phyloP scores from a whole-genome alignment of 1,139 yeast species.

The Saccharomyces pastorianus region DNA sequence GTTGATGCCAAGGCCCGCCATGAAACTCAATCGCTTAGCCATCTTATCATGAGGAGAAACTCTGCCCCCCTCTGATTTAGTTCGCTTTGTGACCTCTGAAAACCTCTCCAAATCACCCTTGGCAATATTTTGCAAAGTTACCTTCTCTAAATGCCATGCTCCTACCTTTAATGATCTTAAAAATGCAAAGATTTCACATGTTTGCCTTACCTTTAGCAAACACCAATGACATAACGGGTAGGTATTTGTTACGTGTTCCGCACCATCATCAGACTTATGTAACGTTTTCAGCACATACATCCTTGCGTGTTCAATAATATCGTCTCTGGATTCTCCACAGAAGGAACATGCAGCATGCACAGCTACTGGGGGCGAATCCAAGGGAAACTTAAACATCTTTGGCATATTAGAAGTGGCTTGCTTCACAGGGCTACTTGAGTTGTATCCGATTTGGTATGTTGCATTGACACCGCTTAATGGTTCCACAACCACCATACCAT shows the following conservation, averaged over 20 bases:
- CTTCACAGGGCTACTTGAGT: background rate
- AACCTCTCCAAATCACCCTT: constrained; percentile 13
- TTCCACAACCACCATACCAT: constrained; percentile 78
- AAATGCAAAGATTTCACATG: constrained; percentile 71
- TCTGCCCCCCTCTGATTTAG: background rate
- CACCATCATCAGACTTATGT: constrained; percentile 23
- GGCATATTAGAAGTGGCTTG: constrained; percentile 8
- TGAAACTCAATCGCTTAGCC: constrained; percentile 22
- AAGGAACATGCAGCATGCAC: constrained; percentile 65
- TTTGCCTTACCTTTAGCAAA: constrained; percentile 65
- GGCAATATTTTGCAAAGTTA: constrained; percentile 16
- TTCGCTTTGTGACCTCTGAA: constrained; percentile 9
- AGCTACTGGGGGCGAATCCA: constrained; percentile 59
- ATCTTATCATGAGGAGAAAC: constrained; percentile 11
- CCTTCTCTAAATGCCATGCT: constrained; percentile 43
- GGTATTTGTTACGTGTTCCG: constrained; percentile 31
- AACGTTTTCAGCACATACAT: constrained; percentile 53
- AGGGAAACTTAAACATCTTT: constrained; percentile 36
- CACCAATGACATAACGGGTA: constrained; percentile 82
- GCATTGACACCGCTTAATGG: constrained; percentile 84
- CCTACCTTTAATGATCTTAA: constrained; percentile 53
- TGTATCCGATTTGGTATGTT: constrained; percentile 22
- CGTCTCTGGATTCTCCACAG: constrained; percentile 74
- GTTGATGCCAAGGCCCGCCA: constrained; percentile 17
- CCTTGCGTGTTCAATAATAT: constrained; percentile 67